Evolutionary conservation across 1,284 basidiomycete genomes (phyloP), one percentile per base, ranked within the genome.

Genomic region (Marasmius tenuissimus): DNA sequence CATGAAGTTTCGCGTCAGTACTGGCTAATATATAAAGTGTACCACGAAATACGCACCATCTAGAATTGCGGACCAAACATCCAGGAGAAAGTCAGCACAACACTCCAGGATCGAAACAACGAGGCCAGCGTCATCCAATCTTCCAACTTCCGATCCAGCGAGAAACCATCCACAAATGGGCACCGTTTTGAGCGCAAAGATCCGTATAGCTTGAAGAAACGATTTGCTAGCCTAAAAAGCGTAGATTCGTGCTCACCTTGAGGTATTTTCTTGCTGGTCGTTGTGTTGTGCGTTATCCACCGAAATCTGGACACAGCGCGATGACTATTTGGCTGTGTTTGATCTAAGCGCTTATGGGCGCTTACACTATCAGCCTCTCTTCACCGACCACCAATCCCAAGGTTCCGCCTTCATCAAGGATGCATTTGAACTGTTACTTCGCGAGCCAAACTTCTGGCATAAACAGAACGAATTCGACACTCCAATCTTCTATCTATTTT

Each of bases 21-120:
- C 14, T 34, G 51, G 12, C 16, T 34, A 16, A 2, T 42, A 34
- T 3, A n/a, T 8, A 37, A 20, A 33, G 22, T 20, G 39, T 27
- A 14, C n/a, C 16, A 39, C n/a, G 18, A 38, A 51, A 16, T 2
- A 79, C 84, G 74, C 67, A 85, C 83, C 83, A 85, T 85, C 83
- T 85, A 64, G 61, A 69, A 45, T 10, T 47, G 45, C 45, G 7
- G 45, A 51, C 35, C 14, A 51, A 38, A 47, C 14, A 27, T 10
- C n/a, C 57, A 42, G 35, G 62, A 20, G 11, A 33, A 34, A 59
- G 63, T 67, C 61, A 69, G 66, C 55, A 57, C 67, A 9, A 53
- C 38, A 63, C 59, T 67, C 60, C 60, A 61, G 63, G 34, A 35
- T 35, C 22, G n/a, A 47, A 45, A 27, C 27, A 27, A 66, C 52